These are phyloP conservation scores for Ceratocystis cubensis DNA, from an alignment of 2,329 filamentous ascomycete genomes.

Conservation along the genomic window DNA sequence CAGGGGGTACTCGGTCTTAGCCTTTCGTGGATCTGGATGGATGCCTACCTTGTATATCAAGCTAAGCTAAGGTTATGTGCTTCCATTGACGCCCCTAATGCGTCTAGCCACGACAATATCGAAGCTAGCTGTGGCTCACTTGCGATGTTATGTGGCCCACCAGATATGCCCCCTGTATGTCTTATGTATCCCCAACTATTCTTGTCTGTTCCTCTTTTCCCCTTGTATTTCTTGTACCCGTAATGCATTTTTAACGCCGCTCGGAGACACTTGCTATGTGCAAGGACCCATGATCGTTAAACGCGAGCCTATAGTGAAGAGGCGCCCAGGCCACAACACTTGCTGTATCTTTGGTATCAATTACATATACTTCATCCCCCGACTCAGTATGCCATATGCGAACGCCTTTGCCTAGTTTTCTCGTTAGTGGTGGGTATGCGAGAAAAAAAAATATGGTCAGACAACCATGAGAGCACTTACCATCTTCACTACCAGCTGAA, in stretches of 20 bases:
- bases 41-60: no score
- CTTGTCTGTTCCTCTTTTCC: not conserved
- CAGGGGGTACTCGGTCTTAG: not conserved
- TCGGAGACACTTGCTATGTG: conserved; percentile 42
- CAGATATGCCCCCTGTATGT: no score
- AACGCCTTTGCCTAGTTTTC: conserved; percentile 31
- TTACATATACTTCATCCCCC: conserved; percentile 57
- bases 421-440: not conserved
- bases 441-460: not conserved
- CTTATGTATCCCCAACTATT: not conserved
- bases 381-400: conserved; percentile 62
- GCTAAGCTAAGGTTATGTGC: no score
- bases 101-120: no score
- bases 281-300: conserved; percentile 55
- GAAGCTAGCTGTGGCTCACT: no score
- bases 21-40: not conserved
- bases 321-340: conserved; percentile 66
- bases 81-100: no score
- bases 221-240: not conserved
- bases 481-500: conserved; percentile 62
- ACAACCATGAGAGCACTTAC: conserved; percentile 28
- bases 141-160: no score
- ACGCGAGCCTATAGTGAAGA: conserved; percentile 59
- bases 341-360: conserved; percentile 54
- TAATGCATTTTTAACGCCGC: conserved; percentile 7